These are phyloP conservation scores for Casuarina cunninghamiana DNA, from an alignment of 306 rosid species.

Conservation along the genomic window DNA sequence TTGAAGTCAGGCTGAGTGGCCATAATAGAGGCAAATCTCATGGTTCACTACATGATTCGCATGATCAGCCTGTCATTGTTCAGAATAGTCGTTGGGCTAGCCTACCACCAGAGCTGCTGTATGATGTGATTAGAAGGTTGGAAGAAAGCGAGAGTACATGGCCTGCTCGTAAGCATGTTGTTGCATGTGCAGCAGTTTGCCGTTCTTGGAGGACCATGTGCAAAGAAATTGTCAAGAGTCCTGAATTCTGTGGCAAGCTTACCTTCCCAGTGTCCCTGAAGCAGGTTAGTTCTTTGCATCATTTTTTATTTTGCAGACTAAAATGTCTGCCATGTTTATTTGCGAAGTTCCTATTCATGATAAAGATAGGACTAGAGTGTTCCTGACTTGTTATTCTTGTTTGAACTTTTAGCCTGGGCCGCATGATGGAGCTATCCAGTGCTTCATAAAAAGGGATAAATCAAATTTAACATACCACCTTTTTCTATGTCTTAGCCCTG, in stretches of 20 bases:
- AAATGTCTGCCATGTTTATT: constrained; percentile 4
- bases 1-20: constrained; percentile 68
- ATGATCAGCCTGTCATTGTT: constrained; percentile 58
- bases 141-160: constrained; percentile 84
- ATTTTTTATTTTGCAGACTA: not conserved
- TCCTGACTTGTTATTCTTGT: not conserved
- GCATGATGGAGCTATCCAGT: constrained; percentile 70
- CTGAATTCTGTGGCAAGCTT: constrained; percentile 78
- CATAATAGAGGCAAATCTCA: constrained; percentile 81
- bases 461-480: constrained; percentile 78
- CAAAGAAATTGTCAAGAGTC: constrained; percentile 75
- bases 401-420: constrained; percentile 73
- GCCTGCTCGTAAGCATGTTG: constrained; percentile 83
- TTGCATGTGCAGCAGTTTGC: constrained; percentile 86
- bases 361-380: constrained; percentile 3
- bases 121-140: constrained; percentile 73
- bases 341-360: not conserved
- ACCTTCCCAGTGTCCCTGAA: constrained; percentile 85
- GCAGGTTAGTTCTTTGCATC: constrained; percentile 49
- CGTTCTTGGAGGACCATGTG: constrained; percentile 91
- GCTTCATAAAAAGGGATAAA: constrained; percentile 87
- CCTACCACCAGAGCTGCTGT: constrained; percentile 75
- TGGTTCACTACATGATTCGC: constrained; percentile 71
- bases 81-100: constrained; percentile 85
- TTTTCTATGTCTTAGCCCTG: constrained; percentile 79